A percentile compares a stretch with the other conserved stretches of the same genome.
These are phyloP conservation scores for Dictyostelium brefeldianum DNA, from an alignment of 78 protist genomes.

Conservation along the genomic window DNA sequence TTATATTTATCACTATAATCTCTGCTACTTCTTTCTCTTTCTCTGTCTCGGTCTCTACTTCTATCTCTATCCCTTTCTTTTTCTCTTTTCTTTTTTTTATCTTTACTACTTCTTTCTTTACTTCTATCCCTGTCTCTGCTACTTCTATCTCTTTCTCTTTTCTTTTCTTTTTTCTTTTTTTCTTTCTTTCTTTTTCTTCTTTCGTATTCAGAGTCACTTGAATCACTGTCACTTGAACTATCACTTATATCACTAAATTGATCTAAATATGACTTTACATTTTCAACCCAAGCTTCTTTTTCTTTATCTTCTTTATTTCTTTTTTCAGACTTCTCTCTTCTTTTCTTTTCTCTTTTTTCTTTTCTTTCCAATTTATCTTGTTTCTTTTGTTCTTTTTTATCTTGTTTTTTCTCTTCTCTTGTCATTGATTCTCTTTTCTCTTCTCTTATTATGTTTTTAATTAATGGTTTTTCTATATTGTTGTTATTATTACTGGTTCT, in stretches of 20 bases:
- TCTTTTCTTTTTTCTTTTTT: slow-evolving; percentile 17
- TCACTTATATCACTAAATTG: slow-evolving; percentile 40
- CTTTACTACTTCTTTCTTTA: not conserved
- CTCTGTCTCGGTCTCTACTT: not conserved
- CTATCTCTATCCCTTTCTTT: not conserved
- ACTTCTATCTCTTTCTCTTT: not conserved
- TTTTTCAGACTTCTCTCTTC: slow-evolving; percentile 1
- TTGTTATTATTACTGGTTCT: not conserved
- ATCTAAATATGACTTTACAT: slow-evolving; percentile 58
- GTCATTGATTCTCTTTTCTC: not conserved
- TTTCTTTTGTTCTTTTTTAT: not conserved
- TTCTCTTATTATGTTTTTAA: not conserved
- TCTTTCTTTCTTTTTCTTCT: slow-evolving; percentile 23
- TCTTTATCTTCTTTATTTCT: slow-evolving; percentile 23
- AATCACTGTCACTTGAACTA: not conserved
- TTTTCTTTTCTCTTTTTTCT: not conserved
- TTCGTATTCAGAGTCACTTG: slow-evolving; percentile 28
- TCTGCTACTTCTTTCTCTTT: not conserved
- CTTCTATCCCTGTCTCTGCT: not conserved
- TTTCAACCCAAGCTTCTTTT: slow-evolving; percentile 62
- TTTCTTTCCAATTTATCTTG: not conserved
- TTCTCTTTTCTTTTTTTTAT: not conserved
- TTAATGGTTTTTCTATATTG: not conserved
- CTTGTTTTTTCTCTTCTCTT: not conserved
- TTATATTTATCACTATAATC: not conserved